Base-by-base conservation (phyloP, 2,329 filamentous ascomycete species). In the Coccinonectria pachysandricola region DNA sequence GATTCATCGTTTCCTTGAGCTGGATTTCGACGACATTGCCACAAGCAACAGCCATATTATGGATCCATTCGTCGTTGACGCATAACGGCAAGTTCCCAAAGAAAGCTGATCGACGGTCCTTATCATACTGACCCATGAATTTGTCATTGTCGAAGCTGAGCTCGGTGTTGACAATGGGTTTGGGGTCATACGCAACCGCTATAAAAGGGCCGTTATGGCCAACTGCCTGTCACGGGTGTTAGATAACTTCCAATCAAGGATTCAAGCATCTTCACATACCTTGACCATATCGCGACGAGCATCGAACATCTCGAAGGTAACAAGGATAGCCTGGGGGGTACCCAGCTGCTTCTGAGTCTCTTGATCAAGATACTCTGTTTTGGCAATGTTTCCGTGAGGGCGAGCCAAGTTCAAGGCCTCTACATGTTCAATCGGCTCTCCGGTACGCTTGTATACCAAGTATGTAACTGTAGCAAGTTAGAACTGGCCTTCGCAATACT, bases 271-370 rank as follows among this genome's bases (percentile, higher is more conserved):
- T 3, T 11, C 11, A 49, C 64, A 54, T 51, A 71, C 68, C 14
- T 51, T 42, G 15, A 62, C 50, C 4, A 71, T 59, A 30, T 71
- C 60, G 12, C 70, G 59, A 13, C 50, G 53, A 4, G 62, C 52
- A 32, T 74, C 65, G 25, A 68, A 75, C 35, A 56, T 56, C 20
- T 55, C 49, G 34, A 65, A 75, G 14, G 63, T 56, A 15, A 71
- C 59, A 5, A 70, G 36, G 2, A 70, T 53, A 3, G 57, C 50
- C 8, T 47, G 46, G 5, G 54, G 49, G 6, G 64, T 40, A 0
- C 44, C 40, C 28, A 62, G 48, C 6, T 43, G 37, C 1, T 47
- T 34, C 19, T 55, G 53, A 7, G 56, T 42, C 3, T 53, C 36
- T 0, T 37, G 21, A 12, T 53, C 44, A 6, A 68, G 36, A 7